Evolutionary conservation across 2,329 filamentous ascomycete species (phyloP).

Genomic region (Coleophoma cylindrospora): DNA sequence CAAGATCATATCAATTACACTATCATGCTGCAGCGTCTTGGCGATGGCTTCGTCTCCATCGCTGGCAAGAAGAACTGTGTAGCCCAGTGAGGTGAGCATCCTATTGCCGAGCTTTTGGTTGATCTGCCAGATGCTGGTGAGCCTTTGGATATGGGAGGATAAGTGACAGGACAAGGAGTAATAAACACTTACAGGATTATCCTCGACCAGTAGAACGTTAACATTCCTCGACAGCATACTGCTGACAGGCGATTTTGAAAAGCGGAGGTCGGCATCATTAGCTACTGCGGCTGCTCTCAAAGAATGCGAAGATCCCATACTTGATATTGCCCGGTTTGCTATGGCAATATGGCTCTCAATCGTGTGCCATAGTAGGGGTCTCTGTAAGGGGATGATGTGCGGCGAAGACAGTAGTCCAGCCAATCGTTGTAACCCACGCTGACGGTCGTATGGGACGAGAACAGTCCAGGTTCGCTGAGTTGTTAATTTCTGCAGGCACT

Average conservation of each 20-base stretch:
- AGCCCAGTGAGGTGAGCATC: slow-evolving; percentile 18
- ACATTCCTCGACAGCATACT: slow-evolving; percentile 4
- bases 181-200: slow-evolving; percentile 17
- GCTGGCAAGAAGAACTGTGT: slow-evolving; percentile 19
- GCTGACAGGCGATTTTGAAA: too few relatives aligned
- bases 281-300: too few relatives aligned
- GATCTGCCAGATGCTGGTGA: slow-evolving; percentile 13
- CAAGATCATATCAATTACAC: slow-evolving; percentile 17
- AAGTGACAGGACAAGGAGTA: too few relatives aligned
- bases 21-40: slow-evolving; percentile 19
- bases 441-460: slow-evolving; percentile 21
- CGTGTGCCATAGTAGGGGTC: slow-evolving; percentile 24
- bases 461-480: slow-evolving; percentile 15
- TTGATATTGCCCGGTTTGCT: slow-evolving; percentile 1
- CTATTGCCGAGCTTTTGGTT: slow-evolving; percentile 22
- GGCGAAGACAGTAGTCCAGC: slow-evolving; percentile 12
- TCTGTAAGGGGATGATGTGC: slow-evolving; percentile 19
- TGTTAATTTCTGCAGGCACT: slow-evolving; percentile 13
- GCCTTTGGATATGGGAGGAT: not conserved
- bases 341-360: slow-evolving; percentile 16
- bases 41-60: slow-evolving; percentile 24
- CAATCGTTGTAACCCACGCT: slow-evolving; percentile 15
- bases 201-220: slow-evolving; percentile 19
- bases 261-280: too few relatives aligned
- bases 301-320: not conserved